These are phyloP conservation scores for Xylariaceae sp. DNA, from an alignment of 2,329 filamentous ascomycete genomes.

Conservation along the genomic window DNA sequence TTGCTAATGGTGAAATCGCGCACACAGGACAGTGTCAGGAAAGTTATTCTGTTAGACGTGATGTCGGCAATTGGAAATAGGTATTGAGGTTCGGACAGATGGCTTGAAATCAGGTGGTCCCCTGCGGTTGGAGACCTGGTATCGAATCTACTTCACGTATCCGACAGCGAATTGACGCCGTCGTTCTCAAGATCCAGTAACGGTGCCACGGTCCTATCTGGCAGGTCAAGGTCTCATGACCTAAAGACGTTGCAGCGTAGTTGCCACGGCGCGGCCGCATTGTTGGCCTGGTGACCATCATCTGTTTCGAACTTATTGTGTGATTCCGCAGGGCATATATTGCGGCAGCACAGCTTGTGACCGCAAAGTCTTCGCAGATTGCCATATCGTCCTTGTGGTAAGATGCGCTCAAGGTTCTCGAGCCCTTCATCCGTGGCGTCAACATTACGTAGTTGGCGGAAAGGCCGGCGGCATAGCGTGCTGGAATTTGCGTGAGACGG, in stretches of 20 bases:
- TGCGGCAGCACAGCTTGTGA: background rate
- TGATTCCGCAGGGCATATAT: background rate
- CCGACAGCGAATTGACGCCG: background rate
- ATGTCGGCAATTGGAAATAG: background rate
- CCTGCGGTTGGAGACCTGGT: no score
- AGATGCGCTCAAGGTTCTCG: background rate
- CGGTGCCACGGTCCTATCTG: background rate
- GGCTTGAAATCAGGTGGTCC: background rate
- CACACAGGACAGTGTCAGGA: background rate
- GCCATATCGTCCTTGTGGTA: background rate
- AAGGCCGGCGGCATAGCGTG: background rate
- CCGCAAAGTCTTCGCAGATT: background rate
- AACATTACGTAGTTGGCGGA: background rate
- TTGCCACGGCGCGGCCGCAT: background rate
- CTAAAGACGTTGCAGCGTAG: background rate
- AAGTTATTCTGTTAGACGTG: background rate
- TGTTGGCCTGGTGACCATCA: background rate
- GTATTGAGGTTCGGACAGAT: background rate
- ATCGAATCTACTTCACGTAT: background rate
- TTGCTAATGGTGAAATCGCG: background rate
- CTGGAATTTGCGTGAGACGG: slow-evolving; percentile 2
- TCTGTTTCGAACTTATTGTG: background rate
- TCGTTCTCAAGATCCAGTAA: background rate
- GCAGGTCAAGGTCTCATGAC: background rate
- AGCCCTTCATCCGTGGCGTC: background rate